phyloP scores from a whole-genome alignment of 2,329 filamentous ascomycete species.

The Colletotrichum sp. region DNA sequence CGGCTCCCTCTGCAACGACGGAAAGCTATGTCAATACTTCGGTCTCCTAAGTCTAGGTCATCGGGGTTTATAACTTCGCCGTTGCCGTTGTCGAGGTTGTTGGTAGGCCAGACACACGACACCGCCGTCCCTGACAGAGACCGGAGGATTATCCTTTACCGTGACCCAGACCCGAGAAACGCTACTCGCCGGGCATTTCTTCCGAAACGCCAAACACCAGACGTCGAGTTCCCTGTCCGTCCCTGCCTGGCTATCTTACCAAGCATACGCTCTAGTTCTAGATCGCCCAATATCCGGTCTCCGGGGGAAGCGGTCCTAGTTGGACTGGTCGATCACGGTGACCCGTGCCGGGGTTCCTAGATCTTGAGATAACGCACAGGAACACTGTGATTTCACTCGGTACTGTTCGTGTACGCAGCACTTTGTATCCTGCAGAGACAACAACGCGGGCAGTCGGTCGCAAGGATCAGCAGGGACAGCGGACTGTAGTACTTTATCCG shows the following conservation, averaged over 20 bases:
- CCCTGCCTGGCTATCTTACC: neutral
- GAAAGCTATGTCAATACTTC: neutral
- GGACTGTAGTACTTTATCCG: neutral
- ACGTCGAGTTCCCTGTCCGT: neutral
- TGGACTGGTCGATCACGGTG: neutral
- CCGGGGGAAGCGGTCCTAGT: neutral
- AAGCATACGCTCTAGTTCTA: neutral
- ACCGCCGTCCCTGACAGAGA: neutral
- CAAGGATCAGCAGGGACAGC: neutral
- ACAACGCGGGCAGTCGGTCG: neutral
- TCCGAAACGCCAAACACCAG: neutral
- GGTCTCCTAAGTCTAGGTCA: neutral
- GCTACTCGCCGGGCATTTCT: neutral
- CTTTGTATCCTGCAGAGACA: neutral
- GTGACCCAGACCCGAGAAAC: neutral
- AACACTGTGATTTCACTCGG: neutral
- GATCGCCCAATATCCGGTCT: neutral
- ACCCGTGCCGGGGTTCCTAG: neutral
- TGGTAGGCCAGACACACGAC: neutral
- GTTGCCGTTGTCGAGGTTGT: neutral
- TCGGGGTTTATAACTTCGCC: neutral
- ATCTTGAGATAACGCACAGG: neutral
- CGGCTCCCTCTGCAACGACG: too few relatives aligned
- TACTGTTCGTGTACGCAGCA: neutral
- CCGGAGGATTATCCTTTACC: neutral